Base-by-base conservation (phyloP, 2,329 filamentous ascomycete genomes). In the Rhynchosporium graminicola region DNA sequence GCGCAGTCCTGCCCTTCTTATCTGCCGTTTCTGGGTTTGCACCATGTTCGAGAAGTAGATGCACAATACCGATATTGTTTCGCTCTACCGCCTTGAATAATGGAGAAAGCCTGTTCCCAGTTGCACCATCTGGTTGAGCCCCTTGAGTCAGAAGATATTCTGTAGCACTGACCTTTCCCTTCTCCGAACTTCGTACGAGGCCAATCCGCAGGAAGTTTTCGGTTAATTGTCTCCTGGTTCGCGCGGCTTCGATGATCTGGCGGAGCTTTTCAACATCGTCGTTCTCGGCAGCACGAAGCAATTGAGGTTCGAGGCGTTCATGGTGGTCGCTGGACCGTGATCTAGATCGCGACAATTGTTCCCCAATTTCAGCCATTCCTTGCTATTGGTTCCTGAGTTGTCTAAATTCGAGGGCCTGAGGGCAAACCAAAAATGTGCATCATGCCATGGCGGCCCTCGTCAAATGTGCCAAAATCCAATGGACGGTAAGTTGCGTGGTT, bases 141-240 rank as follows among this genome's bases (percentile, higher is more conserved):
- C 68, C 69, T 58, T 64, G 42, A 20, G 54, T 56, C 13, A 71
- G 54, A 20, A 71, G 63, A 50, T 68, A 71, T 57, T 62, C 55
- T 50, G 69, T 71, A 13, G 64, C 65, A 29, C 40, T 60, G 38
- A 68, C 43, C 45, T 68, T 68, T 15, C 66, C 67, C 56, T 69
- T 71, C 48, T 70, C 68, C 1, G 68, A 64, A 52, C 67, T 69
- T 64, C 68, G 65, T 60, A 69, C 68, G 57, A 71, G 60, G 5
- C 65, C 67, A 28, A 70, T 69, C 12, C 65, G 61, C 28, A 71
- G 60, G 58, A 69, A 67, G 52, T 67, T 66, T 13, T 69, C 65
- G 38, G 60, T 69, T 46, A 71, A 40, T 45, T 69, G 66, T 10
- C 62, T 48, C 60, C 63, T 68, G 1, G n/a, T 54, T 45, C 58